Base-by-base conservation (phyloP, 164 flowering plant species). In the Tinospora cordifolia region DNA sequence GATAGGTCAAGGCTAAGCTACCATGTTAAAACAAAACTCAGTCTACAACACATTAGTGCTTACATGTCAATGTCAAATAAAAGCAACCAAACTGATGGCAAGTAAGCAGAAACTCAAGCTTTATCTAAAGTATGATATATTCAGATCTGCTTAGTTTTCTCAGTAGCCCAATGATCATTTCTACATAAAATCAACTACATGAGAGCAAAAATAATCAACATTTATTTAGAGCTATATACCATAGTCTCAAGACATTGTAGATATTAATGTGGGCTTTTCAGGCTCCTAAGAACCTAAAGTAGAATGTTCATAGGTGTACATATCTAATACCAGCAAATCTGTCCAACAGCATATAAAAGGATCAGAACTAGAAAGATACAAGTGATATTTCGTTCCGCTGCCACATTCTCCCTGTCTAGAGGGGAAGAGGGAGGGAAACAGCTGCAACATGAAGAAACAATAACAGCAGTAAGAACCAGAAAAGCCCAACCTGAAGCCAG, bases 401-500 rank as follows among this genome's bases (percentile, higher is more conserved):
- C 19, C 21, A 17, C 19, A 22, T 51, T 51, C 59, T 49, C n/a
- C 19, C 59, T 51, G 21, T 51, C 21, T 51, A 51, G 21, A 51
- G 59, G 19, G 19, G 11, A 19, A 47, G 19, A 3, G 2, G 54
- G 14, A 8, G 54, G 19, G 19, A 19, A 47, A 3, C 19, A 14
- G 54, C 14, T 47, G 54, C 21, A 51, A 51, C 27, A 27, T 30
- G 0, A 9, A 44, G 0, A 25, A 15, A 71, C 17, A 76, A 39
- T 13, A 69, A 49, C 57, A 17, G n/a, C 8, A 54, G 58, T 21
- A n/a, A 46, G 62, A 68, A 66, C 40, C n/a, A 77, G 26, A 3
- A 15, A 26, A 49, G 71, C 82, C 81, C 82, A 71, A 93, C 99
- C 99, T 95, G 99, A 77, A 95, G 99, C 99, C 99, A 95, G 49